Base-by-base conservation (phyloP, 75 land plant genomes). In the Adiantum capillusveneris region DNA sequence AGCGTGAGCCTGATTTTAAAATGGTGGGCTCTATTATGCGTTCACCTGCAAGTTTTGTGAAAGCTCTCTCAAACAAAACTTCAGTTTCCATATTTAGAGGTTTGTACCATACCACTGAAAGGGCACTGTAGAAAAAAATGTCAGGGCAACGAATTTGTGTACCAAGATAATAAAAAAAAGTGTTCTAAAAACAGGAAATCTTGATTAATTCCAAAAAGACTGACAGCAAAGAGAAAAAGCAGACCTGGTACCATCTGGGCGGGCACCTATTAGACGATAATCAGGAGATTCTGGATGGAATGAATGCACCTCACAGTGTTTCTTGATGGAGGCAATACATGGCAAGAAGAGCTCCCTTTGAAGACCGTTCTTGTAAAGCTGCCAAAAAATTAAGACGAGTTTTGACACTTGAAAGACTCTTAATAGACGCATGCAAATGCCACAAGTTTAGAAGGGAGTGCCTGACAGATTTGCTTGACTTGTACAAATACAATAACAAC, bases 301-400 rank as follows among this genome's bases (percentile, higher is more conserved):
- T 22, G 60, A 31, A 56, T 65, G 61, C 20, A 71, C 56, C 29
- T 71, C 71, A 37, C 68, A 71, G 21, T 59, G 62, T 13, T 56
- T 37, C 56, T 71, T 65, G 29, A 71, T 71, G 44, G 58, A 42
- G 27, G 51, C 68, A 37, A 71, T 71, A 62, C 74, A 71, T 53
- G 74, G 74, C 49, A 71, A 20, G 11, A 65, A 71, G n/a, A 64
- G 64, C 22, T 71, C 74, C 29, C 74, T 64, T 45, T 71, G 74
- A 11, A 65, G 48, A 14, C 74, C 74, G 50, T 71, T 71, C 39
- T 71, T 71, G 62, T 71, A 71, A 11, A 71, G 42, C 74, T 71
- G 74, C 29, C 20, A 25, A 17, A 65, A 46, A 46, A n/a, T 20
- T 46, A 5, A 46, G 14, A 46, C 2, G 14, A n/a, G n/a, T n/a